Evolutionary conservation across 2,329 filamentous ascomycete genomes (phyloP), one percentile per base, ranked within the genome.

Genomic region (Phoma sp.): DNA sequence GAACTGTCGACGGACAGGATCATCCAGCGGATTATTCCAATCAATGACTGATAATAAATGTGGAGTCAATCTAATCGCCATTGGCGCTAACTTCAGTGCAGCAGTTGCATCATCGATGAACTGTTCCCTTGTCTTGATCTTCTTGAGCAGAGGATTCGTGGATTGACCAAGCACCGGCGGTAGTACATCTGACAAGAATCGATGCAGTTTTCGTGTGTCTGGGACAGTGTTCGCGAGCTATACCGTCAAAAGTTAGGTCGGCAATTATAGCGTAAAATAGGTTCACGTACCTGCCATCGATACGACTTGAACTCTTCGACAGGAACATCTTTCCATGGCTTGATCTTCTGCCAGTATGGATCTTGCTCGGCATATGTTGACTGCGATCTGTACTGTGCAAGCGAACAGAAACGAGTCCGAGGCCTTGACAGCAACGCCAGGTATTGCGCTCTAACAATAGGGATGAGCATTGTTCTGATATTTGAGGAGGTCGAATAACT

Each of bases 1-100:
- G 60, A 87, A 88, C 59, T 89, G 86, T 7, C 79, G 78, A 32
- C 84, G 80, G 18, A 88, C 76, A 1, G 85, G 84, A 53, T 87
- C 85, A 39, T 83, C 78, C 1, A 84, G 75, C 5, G 85, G 83
- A 52, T 85, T 78, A 1, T 68, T 64, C 86, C 86, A 88, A 63
- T 88, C 75, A 49, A 87, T 81, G 2, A 80, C 77, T 56, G 83
- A 84, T 25, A 88, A 69, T 4, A 86, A 76, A 57, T 88, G 84
- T 1, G 86, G 86, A 28, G 83, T 86, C 50, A 87, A 72, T 9
- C 84, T 78, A 32, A 87, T 78, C 0, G 84, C 77, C 86, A 88
- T 88, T 2, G 84, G 81, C 1, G 84, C 81, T 5, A 74, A 65
- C 17, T 74, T 76, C 47, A 87, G 78, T 10, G 84, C 86, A 14